Conservation (phyloP, 768 basidiomycete genomes). For the Mycena filopes region DNA sequence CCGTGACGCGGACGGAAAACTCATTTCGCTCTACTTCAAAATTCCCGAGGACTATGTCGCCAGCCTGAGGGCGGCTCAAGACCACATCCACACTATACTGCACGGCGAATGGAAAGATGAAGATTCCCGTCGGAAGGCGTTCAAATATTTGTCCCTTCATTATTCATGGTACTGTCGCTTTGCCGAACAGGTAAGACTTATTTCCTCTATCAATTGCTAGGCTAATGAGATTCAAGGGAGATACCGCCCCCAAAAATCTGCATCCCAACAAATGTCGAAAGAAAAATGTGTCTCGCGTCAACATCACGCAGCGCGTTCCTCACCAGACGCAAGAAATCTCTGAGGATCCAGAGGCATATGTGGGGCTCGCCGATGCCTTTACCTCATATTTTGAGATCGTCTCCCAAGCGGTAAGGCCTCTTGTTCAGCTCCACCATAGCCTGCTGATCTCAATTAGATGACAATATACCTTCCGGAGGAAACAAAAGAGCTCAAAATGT, state of each 20-base stretch:
- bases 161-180: background rate
- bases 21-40: background rate
- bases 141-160: background rate
- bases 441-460: too few relatives aligned
- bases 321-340: background rate
- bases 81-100: background rate
- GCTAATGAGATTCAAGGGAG: too few relatives aligned
- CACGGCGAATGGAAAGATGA: conserved; percentile 3
- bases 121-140: background rate
- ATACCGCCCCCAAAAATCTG: background rate
- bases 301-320: background rate
- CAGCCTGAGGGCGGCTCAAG: background rate
- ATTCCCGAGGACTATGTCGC: background rate
- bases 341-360: too few relatives aligned
- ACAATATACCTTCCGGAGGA: too few relatives aligned
- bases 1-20: conserved; percentile 1
- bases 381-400: too few relatives aligned
- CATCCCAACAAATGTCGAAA: background rate
- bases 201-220: background rate
- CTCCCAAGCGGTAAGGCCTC: too few relatives aligned
- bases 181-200: background rate
- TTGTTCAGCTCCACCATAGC: too few relatives aligned
- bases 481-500: too few relatives aligned
- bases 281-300: background rate
- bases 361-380: too few relatives aligned